These are phyloP conservation scores for Telopea speciosissima DNA, from an alignment of 177 flowering plant species.

Conservation along the genomic window DNA sequence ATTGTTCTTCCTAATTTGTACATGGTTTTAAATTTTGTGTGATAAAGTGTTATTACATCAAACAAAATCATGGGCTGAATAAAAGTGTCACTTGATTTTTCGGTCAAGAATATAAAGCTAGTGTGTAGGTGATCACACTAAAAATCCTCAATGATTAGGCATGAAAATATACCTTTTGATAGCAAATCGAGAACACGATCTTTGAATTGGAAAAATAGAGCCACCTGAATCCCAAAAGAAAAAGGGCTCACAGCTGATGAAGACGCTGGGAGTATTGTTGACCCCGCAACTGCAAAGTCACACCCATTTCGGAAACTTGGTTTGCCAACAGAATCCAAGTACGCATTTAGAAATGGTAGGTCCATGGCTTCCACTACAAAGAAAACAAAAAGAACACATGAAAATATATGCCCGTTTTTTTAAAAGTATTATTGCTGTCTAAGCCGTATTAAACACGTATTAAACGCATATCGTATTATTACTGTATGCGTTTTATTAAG, in stretches of 20 bases:
- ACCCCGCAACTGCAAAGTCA: conserved; percentile 88
- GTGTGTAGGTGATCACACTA: neutral
- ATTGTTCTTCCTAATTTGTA: too few species aligned
- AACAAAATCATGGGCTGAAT: neutral
- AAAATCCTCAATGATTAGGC: neutral
- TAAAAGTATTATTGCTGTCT: too few species aligned
- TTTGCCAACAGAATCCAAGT: conserved; percentile 69
- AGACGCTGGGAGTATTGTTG: conserved; percentile 68
- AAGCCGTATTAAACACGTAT: too few species aligned
- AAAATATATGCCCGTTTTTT: too few species aligned
- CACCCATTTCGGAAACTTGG: conserved; percentile 72
- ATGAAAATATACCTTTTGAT: conserved; percentile 32
- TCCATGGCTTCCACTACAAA: conserved; percentile 74
- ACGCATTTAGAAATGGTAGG: conserved; percentile 68
- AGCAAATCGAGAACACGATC: conserved; percentile 51
- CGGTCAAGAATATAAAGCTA: neutral
- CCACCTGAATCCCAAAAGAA: conserved; percentile 72
- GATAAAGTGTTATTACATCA: neutral
- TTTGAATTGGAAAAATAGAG: conserved; percentile 74
- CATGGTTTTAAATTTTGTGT: neutral
- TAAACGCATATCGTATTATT: too few species aligned
- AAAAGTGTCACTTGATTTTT: neutral
- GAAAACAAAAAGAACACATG: neutral
- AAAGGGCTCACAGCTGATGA: conserved; percentile 73
- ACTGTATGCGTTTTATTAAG: too few species aligned